Conservation (phyloP, 2,329 filamentous ascomycete genomes). For the Podosphaera fusca region DNA sequence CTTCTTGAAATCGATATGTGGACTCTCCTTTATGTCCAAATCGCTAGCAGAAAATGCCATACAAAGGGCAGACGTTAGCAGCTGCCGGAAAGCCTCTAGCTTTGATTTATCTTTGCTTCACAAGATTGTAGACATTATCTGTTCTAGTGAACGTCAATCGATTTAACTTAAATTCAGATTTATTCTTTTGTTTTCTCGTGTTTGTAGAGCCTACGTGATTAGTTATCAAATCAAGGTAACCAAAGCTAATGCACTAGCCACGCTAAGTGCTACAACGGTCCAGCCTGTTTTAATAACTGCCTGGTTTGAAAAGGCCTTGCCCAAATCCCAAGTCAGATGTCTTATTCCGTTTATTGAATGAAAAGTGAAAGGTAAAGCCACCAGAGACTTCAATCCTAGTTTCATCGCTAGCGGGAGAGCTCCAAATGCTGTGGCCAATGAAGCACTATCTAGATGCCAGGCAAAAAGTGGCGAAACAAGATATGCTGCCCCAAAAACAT, state of each 20-base stretch:
- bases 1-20: background rate
- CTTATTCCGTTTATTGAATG: constrained; percentile 46
- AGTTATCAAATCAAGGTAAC: constrained; percentile 9
- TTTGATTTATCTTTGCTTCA: too few relatives aligned
- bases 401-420: constrained; percentile 35
- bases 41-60: background rate
- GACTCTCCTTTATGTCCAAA: background rate
- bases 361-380: constrained; percentile 44
- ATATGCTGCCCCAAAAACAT: constrained; percentile 44
- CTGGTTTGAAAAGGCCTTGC: constrained; percentile 36
- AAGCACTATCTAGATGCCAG: constrained; percentile 42
- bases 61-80: background rate
- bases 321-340: constrained; percentile 49
- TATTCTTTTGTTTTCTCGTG: background rate
- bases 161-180: background rate
- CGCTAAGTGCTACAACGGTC: constrained; percentile 33
- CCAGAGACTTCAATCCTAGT: constrained; percentile 30
- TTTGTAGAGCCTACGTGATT: constrained; percentile 15
- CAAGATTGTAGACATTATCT: too few relatives aligned
- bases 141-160: too few relatives aligned
- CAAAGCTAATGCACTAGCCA: constrained; percentile 21
- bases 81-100: too few relatives aligned
- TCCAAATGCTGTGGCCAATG: constrained; percentile 39
- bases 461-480: constrained; percentile 40
- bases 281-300: constrained; percentile 42